phyloP scores from a whole-genome alignment of 208 protist species.

The Wallacemonas sp. region DNA sequence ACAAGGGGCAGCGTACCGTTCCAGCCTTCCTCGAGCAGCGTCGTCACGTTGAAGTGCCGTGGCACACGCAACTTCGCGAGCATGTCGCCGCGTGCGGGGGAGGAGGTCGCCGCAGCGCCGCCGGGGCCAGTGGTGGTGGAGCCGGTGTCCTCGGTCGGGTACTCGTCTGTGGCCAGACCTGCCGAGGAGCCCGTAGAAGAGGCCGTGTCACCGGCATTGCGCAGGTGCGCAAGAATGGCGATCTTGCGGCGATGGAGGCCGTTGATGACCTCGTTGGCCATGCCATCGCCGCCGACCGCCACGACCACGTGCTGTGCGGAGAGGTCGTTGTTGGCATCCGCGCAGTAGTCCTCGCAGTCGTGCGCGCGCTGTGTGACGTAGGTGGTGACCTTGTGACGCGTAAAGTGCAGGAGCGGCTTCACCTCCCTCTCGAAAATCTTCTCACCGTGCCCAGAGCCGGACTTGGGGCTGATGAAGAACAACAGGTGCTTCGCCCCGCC shows the following conservation, averaged over 20 bases:
- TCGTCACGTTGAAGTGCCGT: not conserved
- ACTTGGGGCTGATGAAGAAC: slow-evolving; percentile 80
- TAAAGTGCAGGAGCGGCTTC: slow-evolving; percentile 68
- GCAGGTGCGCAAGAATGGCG: slow-evolving; percentile 28
- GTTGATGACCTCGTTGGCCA: slow-evolving; percentile 83
- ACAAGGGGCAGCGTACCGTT: slow-evolving; percentile 56
- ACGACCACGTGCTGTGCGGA: slow-evolving; percentile 54
- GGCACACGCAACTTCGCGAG: not conserved
- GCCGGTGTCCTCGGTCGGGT: slow-evolving; percentile 8
- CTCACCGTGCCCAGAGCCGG: slow-evolving; percentile 65
- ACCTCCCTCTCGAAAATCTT: slow-evolving; percentile 58
- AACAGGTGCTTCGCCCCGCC: slow-evolving; percentile 58
- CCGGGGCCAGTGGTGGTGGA: not conserved
- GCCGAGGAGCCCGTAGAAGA: not conserved
- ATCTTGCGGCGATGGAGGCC: slow-evolving; percentile 68
- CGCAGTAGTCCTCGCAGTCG: slow-evolving; percentile 84
- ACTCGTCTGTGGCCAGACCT: not conserved
- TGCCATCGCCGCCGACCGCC: slow-evolving; percentile 79
- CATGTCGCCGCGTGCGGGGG: not conserved
- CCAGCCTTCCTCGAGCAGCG: slow-evolving; percentile 35
- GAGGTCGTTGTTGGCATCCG: slow-evolving; percentile 61
- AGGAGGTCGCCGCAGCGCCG: not conserved
- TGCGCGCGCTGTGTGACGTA: slow-evolving; percentile 61
- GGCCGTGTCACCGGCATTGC: slow-evolving; percentile 24
- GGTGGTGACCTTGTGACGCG: slow-evolving; percentile 57